Base-by-base conservation (phyloP, 768 basidiomycete species). In the Suillus plorans region DNA sequence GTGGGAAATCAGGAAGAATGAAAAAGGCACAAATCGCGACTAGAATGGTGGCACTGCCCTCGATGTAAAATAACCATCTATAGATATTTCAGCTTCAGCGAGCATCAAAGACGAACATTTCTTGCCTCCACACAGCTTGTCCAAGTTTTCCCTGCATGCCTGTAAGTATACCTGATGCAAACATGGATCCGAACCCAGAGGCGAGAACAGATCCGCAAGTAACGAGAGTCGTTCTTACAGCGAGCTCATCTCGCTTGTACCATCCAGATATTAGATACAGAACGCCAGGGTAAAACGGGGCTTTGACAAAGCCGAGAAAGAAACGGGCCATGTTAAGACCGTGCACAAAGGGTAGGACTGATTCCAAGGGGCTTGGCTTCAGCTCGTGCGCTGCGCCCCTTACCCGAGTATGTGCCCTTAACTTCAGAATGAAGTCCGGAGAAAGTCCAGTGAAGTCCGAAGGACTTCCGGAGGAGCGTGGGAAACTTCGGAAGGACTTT, bases 161-260 rank as follows among this genome's bases (percentile, higher is more conserved):
- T 28, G 69, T 68, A 31, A 84, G 75, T 45, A 83, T 79, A 10
- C 79, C 81, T 31, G 81, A 78, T 9, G 81, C 80, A 41, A 84
- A 73, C 25, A 83, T 67, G 3, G 80, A 76, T 0, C 82, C 81
- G 62, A 82, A 81, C 4, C 81, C 83, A 72, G 83, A 82, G 8
- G 73, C 75, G 57, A 82, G 77, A 14, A 83, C 67, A 64, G 77
- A 77, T 31, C 80, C 78, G 63, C 73, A 77, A 64, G 73, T 77
- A 12, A 77, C 71, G 60, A 79, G 68, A 13, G 80, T 77, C 25
- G 73, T 75, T 6, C 79, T 69, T 25, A 79, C 64, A 18, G 76
- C 81, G 37, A 82, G 72, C 66, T 82, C 80, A 37, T 72, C 71
- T 52, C 73, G 71, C 25, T 69, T 77, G 69, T 81, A 82, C 81